These are phyloP conservation scores for Yamadazyma kanchanaburiensis DNA, from an alignment of 1,139 yeast species.

Conservation along the genomic window DNA sequence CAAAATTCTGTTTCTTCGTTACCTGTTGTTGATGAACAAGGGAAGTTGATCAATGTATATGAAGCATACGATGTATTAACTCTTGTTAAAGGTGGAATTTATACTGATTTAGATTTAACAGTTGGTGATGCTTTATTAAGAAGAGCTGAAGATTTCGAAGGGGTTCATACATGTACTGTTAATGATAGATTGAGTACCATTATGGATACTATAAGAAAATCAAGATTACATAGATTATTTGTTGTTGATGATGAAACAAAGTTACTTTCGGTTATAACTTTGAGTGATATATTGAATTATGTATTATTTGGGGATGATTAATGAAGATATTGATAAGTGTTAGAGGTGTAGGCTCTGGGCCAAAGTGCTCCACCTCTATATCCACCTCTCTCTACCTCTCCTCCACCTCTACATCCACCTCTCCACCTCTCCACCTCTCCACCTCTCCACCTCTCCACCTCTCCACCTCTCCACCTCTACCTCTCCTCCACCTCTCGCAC, in stretches of 20 bases:
- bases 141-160: conserved; percentile 95
- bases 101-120: conserved; percentile 83
- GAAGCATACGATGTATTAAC: conserved; percentile 96
- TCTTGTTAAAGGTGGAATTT: conserved; percentile 89
- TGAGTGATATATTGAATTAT: conserved; percentile 88
- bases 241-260: conserved; percentile 83
- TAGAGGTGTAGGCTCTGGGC: too few relatives aligned
- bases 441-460: too few relatives aligned
- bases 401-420: too few relatives aligned
- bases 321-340: too few relatives aligned
- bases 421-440: not conserved
- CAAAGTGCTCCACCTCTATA: too few relatives aligned
- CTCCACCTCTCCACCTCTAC: too few relatives aligned
- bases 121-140: conserved; percentile 96
- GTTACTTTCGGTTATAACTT: conserved; percentile 78
- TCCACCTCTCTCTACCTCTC: too few relatives aligned
- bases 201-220: conserved; percentile 88
- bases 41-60: conserved; percentile 80
- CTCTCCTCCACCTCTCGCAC: too few relatives aligned
- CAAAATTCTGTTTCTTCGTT: conserved; percentile 82
- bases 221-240: conserved; percentile 87
- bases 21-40: conserved; percentile 82
- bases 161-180: conserved; percentile 93
- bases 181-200: conserved; percentile 86
- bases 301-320: conserved; percentile 65